phyloP scores from a whole-genome alignment of 441 rosid species.

The Eruca vesicaria region DNA sequence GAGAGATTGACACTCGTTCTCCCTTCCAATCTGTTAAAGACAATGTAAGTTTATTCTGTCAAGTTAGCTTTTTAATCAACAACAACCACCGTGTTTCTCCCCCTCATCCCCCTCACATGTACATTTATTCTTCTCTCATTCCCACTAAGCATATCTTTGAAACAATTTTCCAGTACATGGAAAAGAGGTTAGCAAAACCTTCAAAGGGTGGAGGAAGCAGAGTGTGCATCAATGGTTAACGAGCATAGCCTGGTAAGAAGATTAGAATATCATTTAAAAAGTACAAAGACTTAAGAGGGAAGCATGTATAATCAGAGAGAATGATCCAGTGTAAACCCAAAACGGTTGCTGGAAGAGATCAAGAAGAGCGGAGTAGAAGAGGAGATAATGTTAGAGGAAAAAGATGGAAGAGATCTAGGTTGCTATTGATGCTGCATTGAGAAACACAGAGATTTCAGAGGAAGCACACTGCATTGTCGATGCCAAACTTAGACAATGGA shows the following conservation, averaged over 20 bases:
- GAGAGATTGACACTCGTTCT: too few species aligned
- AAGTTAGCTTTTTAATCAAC: conserved; percentile 46
- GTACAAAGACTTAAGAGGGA: conserved; percentile 46
- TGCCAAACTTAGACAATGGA: conserved; percentile 64
- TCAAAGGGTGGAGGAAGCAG: conserved; percentile 69
- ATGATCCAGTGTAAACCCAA: conserved; percentile 45
- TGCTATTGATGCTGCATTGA: conserved; percentile 60
- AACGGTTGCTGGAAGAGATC: conserved; percentile 38
- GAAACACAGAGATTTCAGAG: conserved; percentile 63
- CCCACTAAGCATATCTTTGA: background rate
- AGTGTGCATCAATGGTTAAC: conserved; percentile 41
- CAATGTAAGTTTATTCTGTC: conserved; percentile 74
- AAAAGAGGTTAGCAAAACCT: conserved; percentile 53
- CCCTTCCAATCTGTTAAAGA: too few species aligned
- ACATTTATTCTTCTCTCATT: background rate
- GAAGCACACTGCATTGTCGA: conserved; percentile 58
- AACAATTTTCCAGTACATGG: conserved; percentile 63
- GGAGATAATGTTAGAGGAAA: too few species aligned
- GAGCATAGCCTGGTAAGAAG: conserved; percentile 36
- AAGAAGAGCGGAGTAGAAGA: too few species aligned
- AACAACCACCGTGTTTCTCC: conserved; percentile 38
- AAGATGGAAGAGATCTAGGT: conserved; percentile 11
- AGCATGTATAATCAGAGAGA: conserved; percentile 46
- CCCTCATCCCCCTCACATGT: conserved; percentile 20
- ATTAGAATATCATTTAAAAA: conserved; percentile 53